Evolutionary conservation across 2,329 filamentous ascomycete genomes (phyloP).

Genomic region (Botrytis pseudocinerea): DNA sequence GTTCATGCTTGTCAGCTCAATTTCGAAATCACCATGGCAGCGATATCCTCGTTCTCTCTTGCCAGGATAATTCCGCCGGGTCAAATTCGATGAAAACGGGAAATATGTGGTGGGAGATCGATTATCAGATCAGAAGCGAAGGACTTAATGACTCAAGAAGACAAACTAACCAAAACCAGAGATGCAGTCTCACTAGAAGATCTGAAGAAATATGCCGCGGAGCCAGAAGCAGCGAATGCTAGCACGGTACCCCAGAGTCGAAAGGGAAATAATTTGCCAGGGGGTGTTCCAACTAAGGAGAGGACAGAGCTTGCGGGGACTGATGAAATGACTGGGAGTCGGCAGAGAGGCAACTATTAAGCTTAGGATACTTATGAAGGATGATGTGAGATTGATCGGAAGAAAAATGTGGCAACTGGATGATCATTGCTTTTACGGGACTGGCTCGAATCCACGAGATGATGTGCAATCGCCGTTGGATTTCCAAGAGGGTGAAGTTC

Average conservation of each 20-base stretch:
- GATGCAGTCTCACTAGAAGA: constrained; percentile 38
- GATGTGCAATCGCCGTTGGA: background rate
- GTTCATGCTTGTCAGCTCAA: background rate
- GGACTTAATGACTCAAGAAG: background rate
- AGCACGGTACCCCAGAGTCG: constrained; percentile 30
- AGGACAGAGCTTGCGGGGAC: constrained; percentile 31
- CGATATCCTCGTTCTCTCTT: background rate
- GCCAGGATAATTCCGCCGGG: too few species aligned
- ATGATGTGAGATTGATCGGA: background rate
- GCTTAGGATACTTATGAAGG: background rate
- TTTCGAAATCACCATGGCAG: background rate
- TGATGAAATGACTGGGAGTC: constrained; percentile 27
- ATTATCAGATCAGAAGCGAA: background rate
- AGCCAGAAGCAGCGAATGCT: constrained; percentile 31
- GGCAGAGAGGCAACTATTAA: constrained; percentile 8
- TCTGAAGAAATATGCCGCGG: constrained; percentile 41
- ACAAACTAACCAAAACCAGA: background rate
- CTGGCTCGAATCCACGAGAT: background rate
- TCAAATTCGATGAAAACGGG: background rate
- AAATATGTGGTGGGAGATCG: background rate
- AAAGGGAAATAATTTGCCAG: constrained; percentile 25
- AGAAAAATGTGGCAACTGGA: background rate
- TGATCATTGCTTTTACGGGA: background rate
- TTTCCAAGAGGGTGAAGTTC: background rate
- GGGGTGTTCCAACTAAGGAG: constrained; percentile 29